Evolutionary conservation across 176 grass and related monocot species (phyloP).

Genomic region (Bonia amplexicaulis): DNA sequence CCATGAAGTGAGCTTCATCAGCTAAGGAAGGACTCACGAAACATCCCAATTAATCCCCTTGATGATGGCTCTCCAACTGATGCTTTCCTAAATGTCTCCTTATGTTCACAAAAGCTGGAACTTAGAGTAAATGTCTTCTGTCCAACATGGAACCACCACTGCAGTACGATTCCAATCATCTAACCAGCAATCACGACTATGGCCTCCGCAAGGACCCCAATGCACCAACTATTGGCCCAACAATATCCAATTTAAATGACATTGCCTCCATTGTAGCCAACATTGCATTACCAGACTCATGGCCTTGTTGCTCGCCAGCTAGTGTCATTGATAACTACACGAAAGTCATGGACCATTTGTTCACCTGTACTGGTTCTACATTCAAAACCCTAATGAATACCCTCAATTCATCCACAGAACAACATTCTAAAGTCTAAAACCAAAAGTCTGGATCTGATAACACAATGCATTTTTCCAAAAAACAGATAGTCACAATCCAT

Average conservation of each 20-base stretch:
- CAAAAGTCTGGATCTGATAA: background rate
- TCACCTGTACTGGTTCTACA: background rate
- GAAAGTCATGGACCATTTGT: background rate
- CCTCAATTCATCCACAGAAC: background rate
- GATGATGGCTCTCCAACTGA: slow-evolving; percentile 12
- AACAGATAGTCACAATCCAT: background rate
- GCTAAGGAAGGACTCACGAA: slow-evolving; percentile 24
- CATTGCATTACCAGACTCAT: slow-evolving; percentile 9
- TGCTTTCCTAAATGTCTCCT: background rate
- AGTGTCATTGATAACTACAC: background rate
- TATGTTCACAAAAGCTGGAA: background rate
- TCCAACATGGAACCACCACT: background rate
- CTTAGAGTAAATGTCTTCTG: background rate
- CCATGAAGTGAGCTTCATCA: slow-evolving; percentile 6
- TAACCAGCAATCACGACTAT: slow-evolving; percentile 1
- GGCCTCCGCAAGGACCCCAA: slow-evolving; percentile 9
- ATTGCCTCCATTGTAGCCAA: slow-evolving; percentile 12
- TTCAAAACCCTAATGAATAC: background rate
- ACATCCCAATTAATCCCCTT: slow-evolving; percentile 13
- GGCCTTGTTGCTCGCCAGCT: slow-evolving; percentile 17
- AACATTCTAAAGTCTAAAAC: background rate
- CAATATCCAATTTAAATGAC: background rate
- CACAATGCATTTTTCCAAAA: background rate
- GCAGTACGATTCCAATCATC: background rate
- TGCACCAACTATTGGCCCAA: slow-evolving; percentile 11